Evolutionary conservation across 768 basidiomycete species (phyloP), one percentile per base, ranked within the genome.

Genomic region (Boletus speciosus): DNA sequence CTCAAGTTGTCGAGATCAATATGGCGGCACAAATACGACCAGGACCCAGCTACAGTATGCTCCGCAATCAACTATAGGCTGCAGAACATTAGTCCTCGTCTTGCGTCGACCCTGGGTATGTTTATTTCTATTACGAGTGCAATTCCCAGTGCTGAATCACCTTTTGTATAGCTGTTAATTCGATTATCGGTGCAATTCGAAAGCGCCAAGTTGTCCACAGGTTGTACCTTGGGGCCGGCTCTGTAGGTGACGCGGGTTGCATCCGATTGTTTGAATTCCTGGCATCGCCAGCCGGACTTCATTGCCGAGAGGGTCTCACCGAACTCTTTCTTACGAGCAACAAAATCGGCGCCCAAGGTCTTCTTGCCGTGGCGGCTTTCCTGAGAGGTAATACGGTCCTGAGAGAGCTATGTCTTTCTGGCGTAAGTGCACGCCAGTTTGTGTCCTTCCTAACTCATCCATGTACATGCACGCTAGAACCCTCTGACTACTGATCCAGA

Each of bases 251-350:
- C 61, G 76, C 79, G 14, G 86, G 86, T 34, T 82, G 80, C 51
- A 65, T 74, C 27, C 70, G 73, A 23, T 69, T 88, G 9, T 83
- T 86, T 63, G 67, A 68, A 16, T 86, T 81, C 61, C 71, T 88
- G 7, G 55, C 68, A 27, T 85, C 85, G 11, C 64, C 71, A 6
- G 66, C 70, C 16, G 84, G 81, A 19, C 67, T 70, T 54, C 69
- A 65, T 52, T 74, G 81, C 58, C 65, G 63, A 44, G 57, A 63
- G 6, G 47, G 58, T 46, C 76, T 88, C 51, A 67, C 71, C 2
- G 80, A 84, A 59, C 80, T 88, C 32, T 78, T 74, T 55, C 72
- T 88, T 51, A 85, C 83, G 48, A 73, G 75, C 4, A 85, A 83
- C 55, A 64, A 65, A 9, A 81, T 88, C 29, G 79, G 83, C 9